Base-by-base conservation (phyloP, 176 grass and related monocot genomes). In the Cymbopogon citratus region DNA sequence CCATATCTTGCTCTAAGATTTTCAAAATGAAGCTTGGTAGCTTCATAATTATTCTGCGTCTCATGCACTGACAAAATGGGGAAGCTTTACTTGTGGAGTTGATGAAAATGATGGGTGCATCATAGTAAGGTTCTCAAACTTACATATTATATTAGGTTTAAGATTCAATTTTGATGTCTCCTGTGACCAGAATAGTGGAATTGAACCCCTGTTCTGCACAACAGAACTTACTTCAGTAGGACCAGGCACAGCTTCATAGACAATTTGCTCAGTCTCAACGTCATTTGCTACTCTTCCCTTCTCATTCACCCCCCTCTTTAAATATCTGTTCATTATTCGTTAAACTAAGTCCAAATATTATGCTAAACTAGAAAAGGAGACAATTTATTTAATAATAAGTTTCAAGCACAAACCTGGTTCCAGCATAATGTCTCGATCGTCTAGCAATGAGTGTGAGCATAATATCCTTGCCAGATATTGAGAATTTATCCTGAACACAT, bases 251-350 rank as follows among this genome's bases (percentile, higher is more conserved):
- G 86, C 86, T 84, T 94, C 90, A 78, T 85, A 92, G 0, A 98
- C 95, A 85, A 95, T 95, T 89, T 98, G 95, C 86, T 98, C 95
- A 14, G 90, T 93, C 59, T 98, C 95, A 12, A 98, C 95, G 71
- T 98, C 95, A 86, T 98, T 98, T 75, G 95, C 95, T 71, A 98
- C 95, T 84, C 95, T 91, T 23, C 95, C 95, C 82, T 81, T 90
- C 84, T 89, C 84, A 82, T 98, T 98, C 57, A 95, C 92, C 52
- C 95, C 95, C 45, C 95, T 90, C 81, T 94, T 98, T 25, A 98
- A 85, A 77, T 98, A 98, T 83, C 95, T 98, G 86, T 69, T 73
- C 66, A 78, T 18, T 39, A 48, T 60, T 3, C 35, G 23, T 49
- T 77, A 36, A 81, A 84, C 2, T 59, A 76, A 89, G 63, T 26